These are phyloP conservation scores for Corynascus novoguineensis DNA, from an alignment of 495 filamentous ascomycete genomes.

Conservation along the genomic window DNA sequence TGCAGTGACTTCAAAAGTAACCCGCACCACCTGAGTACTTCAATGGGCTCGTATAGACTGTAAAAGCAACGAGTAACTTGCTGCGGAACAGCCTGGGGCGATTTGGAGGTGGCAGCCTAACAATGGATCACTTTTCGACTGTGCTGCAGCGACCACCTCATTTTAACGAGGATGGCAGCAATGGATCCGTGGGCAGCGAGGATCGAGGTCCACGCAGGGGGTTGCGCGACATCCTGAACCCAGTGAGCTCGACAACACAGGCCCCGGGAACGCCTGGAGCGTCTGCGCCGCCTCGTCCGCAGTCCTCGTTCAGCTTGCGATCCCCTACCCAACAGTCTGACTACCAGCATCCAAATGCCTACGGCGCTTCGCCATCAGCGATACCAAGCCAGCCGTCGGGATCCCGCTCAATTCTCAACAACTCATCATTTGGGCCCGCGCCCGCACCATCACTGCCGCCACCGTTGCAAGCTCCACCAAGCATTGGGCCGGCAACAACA, in stretches of 20 bases:
- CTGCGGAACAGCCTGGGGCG: conserved; percentile 17
- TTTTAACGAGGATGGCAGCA: conserved; percentile 37
- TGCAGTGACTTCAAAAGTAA: conserved; percentile 13
- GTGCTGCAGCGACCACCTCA: conserved; percentile 41
- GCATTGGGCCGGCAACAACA: conserved; percentile 15
- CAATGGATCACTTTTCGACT: conserved; percentile 44
- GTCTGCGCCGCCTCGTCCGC: conserved; percentile 27
- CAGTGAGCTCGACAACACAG: conserved; percentile 30
- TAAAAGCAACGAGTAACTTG: conserved; percentile 21
- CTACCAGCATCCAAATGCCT: conserved; percentile 31
- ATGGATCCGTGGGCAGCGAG: conserved; percentile 25
- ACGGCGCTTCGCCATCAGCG: conserved; percentile 24
- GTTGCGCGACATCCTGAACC: conserved; percentile 37
- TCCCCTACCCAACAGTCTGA: conserved; percentile 37
- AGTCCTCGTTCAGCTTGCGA: conserved; percentile 34
- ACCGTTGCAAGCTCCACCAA: conserved; percentile 27
- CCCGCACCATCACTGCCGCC: conserved; percentile 23
- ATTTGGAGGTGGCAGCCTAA: conserved; percentile 8
- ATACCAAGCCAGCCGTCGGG: conserved; percentile 20
- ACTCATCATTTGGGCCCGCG: conserved; percentile 28
- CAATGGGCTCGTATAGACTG: conserved; percentile 28
- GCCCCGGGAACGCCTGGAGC: conserved; percentile 19
- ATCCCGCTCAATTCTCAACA: conserved; percentile 32
- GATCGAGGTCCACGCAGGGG: conserved; percentile 30
- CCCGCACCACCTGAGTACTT: conserved; percentile 19